Percentiles rank a stretch among this genome's conserved stretches.
Conservation (phyloP, 2,329 filamentous ascomycete genomes). For the Verruconis gallopava region DNA sequence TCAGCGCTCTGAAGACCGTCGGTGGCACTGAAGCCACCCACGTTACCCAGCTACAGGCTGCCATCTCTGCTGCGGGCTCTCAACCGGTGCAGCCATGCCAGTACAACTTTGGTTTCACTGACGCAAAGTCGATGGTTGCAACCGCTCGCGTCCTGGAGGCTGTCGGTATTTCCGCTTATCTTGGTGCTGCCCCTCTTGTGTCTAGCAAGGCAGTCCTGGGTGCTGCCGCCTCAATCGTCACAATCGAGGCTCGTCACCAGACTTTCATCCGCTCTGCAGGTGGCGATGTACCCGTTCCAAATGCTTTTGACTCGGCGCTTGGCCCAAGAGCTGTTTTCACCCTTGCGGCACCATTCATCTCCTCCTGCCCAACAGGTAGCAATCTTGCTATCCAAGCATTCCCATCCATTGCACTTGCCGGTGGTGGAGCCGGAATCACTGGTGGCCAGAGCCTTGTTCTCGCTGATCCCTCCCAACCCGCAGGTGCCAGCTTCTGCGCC, state of each 20-base stretch:
- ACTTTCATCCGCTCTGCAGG: slow-evolving; percentile 54
- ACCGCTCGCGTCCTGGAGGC: slow-evolving; percentile 60
- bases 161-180: slow-evolving; percentile 58
- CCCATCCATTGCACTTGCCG: slow-evolving; percentile 42
- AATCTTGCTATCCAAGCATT: slow-evolving; percentile 52
- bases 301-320: slow-evolving; percentile 58
- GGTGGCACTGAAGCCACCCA: slow-evolving; percentile 51
- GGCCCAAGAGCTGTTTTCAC: slow-evolving; percentile 58
- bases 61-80: slow-evolving; percentile 49
- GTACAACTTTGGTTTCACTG: slow-evolving; percentile 58
- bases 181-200: slow-evolving; percentile 56
- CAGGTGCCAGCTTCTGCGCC: slow-evolving; percentile 46
- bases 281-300: slow-evolving; percentile 47
- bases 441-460: slow-evolving; percentile 27
- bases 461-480: slow-evolving; percentile 22
- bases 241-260: slow-evolving; percentile 61
- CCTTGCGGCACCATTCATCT: slow-evolving; percentile 60
- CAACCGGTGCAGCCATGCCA: slow-evolving; percentile 55
- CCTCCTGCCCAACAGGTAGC: slow-evolving; percentile 50
- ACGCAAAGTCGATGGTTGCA: slow-evolving; percentile 53
- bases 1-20: slow-evolving; percentile 48
- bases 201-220: slow-evolving; percentile 46
- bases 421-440: slow-evolving; percentile 30
- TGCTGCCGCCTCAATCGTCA: slow-evolving; percentile 57
- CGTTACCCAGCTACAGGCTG: slow-evolving; percentile 45